Conservation (phyloP, 1,284 basidiomycete genomes). For the Stereum hirsutum region DNA sequence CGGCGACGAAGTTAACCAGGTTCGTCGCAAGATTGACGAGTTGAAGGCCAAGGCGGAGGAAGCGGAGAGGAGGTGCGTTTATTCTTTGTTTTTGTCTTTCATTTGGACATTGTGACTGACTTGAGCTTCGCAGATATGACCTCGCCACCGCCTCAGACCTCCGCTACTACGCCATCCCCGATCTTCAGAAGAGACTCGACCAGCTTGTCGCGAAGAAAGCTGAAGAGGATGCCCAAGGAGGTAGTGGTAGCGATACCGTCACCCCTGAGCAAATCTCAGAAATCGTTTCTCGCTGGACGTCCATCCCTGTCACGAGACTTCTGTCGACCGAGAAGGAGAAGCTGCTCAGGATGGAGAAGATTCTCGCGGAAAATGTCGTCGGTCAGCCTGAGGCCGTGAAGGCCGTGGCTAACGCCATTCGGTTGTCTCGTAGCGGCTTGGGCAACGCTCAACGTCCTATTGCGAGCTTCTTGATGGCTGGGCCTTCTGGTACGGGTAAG, state of each 20-base stretch:
- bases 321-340: conserved; percentile 92
- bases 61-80: conserved; percentile 64
- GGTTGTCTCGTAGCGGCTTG: conserved; percentile 85
- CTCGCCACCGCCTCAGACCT: conserved; percentile 85
- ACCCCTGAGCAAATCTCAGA: conserved; percentile 89
- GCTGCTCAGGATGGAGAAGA: conserved; percentile 71
- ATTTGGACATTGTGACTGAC: not conserved
- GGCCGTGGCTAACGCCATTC: conserved; percentile 86
- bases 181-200: conserved; percentile 74
- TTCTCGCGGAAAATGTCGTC: conserved; percentile 62
- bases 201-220: conserved; percentile 68
- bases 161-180: conserved; percentile 89
- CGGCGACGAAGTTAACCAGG: conserved; percentile 78
- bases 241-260: conserved; percentile 65
- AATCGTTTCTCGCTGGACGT: conserved; percentile 85
- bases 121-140: conserved; percentile 36
- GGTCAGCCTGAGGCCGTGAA: conserved; percentile 88
- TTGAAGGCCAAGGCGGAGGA: conserved; percentile 91
- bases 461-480: conserved; percentile 90
- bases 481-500: conserved; percentile 87
- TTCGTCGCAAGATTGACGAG: conserved; percentile 85
- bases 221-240: conserved; percentile 51
- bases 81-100: not conserved
- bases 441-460: conserved; percentile 80
- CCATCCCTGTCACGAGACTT: conserved; percentile 83